phyloP scores from a whole-genome alignment of 208 protist genomes.

The Acanthamoeba sp. region DNA sequence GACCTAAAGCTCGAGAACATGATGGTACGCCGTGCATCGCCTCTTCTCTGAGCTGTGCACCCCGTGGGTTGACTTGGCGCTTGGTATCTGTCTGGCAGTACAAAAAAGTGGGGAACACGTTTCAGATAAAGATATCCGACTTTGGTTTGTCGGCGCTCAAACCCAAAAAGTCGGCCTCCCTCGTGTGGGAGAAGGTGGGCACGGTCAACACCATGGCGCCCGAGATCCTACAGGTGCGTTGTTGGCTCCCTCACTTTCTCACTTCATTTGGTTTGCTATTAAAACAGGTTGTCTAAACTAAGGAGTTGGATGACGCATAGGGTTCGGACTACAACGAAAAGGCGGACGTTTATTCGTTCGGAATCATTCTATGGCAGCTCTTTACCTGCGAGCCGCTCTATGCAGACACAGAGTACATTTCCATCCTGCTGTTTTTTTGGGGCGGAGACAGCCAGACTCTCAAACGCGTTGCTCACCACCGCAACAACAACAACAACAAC shows the following conservation, averaged over 20 bases:
- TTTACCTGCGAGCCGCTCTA: slow-evolving; percentile 60
- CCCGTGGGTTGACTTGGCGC: background rate
- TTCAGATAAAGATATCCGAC: slow-evolving; percentile 65
- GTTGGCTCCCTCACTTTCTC: background rate
- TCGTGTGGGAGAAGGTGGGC: slow-evolving; percentile 68
- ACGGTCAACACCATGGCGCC: slow-evolving; percentile 57
- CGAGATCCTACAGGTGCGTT: slow-evolving; percentile 11
- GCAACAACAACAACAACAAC: no score
- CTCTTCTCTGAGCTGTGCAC: no score
- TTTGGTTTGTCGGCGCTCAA: slow-evolving; percentile 72
- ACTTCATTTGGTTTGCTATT: no score
- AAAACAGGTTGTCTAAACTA: background rate
- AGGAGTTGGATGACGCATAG: background rate
- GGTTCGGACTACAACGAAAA: slow-evolving; percentile 71
- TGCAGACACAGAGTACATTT: background rate
- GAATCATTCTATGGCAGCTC: slow-evolving; percentile 57
- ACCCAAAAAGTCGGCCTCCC: slow-evolving; percentile 55
- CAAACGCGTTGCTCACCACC: no score
- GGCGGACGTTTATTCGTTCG: slow-evolving; percentile 60
- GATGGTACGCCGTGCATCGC: background rate
- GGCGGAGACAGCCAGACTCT: no score
- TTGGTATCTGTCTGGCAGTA: slow-evolving; percentile 41
- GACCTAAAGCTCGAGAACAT: slow-evolving; percentile 68
- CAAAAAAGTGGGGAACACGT: slow-evolving; percentile 40
- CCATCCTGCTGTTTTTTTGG: no score